These are phyloP conservation scores for Entomortierella lignicola DNA, from an alignment of 192 early-diverging fungal species.

Conservation along the genomic window DNA sequence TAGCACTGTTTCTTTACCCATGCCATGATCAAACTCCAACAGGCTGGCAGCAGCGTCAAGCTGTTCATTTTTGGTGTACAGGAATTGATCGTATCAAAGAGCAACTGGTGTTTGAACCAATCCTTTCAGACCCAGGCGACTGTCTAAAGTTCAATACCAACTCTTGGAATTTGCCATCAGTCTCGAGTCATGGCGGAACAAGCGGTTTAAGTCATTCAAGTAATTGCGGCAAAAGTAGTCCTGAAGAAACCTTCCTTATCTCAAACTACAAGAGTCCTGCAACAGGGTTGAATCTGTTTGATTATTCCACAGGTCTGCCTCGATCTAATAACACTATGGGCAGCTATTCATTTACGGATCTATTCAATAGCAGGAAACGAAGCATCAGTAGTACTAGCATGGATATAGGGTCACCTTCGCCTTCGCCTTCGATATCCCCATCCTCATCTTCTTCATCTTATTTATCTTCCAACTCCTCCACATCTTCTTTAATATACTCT, in stretches of 20 bases:
- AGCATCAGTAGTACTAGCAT: not conserved
- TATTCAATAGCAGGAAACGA: not conserved
- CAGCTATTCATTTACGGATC: slow-evolving; percentile 21
- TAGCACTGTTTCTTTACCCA: slow-evolving; percentile 41
- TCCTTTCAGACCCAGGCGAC: slow-evolving; percentile 9
- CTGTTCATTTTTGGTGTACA: slow-evolving; percentile 27
- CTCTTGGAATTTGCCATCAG: slow-evolving; percentile 31
- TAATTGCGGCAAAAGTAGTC: not conserved
- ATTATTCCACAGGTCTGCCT: slow-evolving; percentile 24
- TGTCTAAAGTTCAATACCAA: slow-evolving; percentile 37
- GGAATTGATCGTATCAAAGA: slow-evolving; percentile 30
- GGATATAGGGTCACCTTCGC: not conserved
- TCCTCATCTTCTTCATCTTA: slow-evolving; percentile 7
- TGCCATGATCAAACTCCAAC: slow-evolving; percentile 42
- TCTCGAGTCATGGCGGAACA: not conserved
- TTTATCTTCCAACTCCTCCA: slow-evolving; percentile 5
- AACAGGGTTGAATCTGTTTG: slow-evolving; percentile 31
- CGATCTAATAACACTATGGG: not conserved
- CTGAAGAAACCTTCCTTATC: too few species aligned
- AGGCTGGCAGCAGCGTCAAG: slow-evolving; percentile 41
- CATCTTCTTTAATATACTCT: not conserved
- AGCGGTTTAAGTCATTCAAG: not conserved
- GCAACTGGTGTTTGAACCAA: slow-evolving; percentile 36
- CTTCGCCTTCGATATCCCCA: not conserved
- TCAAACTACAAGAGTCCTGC: not conserved